These are phyloP conservation scores for Poa annua DNA, from an alignment of 176 grass and related monocot genomes.

Conservation along the genomic window DNA sequence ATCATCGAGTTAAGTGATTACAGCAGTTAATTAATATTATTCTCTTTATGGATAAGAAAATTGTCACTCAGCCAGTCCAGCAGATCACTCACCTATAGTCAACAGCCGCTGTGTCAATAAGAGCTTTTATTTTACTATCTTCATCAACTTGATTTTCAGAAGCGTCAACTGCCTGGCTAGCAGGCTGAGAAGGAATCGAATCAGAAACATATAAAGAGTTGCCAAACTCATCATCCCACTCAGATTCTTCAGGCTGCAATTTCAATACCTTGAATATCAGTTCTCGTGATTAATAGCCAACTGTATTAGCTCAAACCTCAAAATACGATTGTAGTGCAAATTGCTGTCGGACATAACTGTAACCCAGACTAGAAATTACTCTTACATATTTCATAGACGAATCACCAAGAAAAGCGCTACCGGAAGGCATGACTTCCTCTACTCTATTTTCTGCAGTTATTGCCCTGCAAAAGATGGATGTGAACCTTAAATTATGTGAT, in stretches of 20 bases:
- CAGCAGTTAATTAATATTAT: constrained; percentile 26
- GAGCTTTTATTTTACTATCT: constrained; percentile 93
- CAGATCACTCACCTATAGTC: constrained; percentile 75
- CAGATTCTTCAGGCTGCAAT: constrained; percentile 92
- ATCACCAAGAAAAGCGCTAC: constrained; percentile 58
- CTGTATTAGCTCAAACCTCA: constrained; percentile 23
- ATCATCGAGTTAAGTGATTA: constrained; percentile 30
- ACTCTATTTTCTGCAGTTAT: constrained; percentile 68
- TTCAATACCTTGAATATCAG: constrained; percentile 53
- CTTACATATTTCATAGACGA: constrained; percentile 88
- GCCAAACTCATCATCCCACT: constrained; percentile 99
- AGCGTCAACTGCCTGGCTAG: constrained; percentile 56
- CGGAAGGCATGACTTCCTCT: constrained; percentile 57
- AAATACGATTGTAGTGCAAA: constrained; percentile 21
- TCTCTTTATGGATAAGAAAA: constrained; percentile 9
- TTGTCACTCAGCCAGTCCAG: constrained; percentile 23
- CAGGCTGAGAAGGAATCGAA: constrained; percentile 56
- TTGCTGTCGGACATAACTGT: constrained; percentile 2
- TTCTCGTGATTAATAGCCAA: constrained; percentile 5
- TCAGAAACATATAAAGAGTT: constrained; percentile 86
- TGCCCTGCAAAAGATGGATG: constrained; percentile 61
- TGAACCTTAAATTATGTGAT: constrained; percentile 32
- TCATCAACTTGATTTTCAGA: constrained; percentile 83
- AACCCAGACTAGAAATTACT: constrained; percentile 5
- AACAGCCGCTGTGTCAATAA: constrained; percentile 79